Percentiles rank a stretch among this genome's conserved stretches.
phyloP scores from a whole-genome alignment of 2,329 filamentous ascomycete genomes.

The Tolypocladium tropicale region DNA sequence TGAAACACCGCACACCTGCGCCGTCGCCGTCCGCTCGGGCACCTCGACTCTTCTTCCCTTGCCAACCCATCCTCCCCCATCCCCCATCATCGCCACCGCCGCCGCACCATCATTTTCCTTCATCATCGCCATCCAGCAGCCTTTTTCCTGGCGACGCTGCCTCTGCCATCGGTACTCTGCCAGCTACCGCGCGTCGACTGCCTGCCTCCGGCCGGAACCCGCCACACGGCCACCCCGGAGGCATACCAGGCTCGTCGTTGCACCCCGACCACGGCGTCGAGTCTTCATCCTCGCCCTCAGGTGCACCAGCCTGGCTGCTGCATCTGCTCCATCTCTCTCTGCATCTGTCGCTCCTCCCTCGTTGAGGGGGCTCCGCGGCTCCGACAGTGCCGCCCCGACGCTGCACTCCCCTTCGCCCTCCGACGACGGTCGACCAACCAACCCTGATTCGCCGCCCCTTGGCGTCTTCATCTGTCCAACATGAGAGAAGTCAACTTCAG shows the following conservation, averaged over 20 bases:
- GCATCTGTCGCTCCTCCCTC: neutral
- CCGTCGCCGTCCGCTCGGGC: slow-evolving; percentile 5
- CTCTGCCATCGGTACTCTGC: neutral
- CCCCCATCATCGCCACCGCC: neutral
- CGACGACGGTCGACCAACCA: neutral
- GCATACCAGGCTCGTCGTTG: neutral
- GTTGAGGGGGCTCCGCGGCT: neutral
- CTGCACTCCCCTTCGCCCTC: neutral
- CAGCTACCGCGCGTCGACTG: neutral
- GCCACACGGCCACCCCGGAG: slow-evolving; percentile 5
- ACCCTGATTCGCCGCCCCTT: neutral
- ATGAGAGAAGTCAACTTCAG: slow-evolving; percentile 99
- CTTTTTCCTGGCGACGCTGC: neutral
- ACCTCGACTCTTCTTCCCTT: slow-evolving; percentile 6
- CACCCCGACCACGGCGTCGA: neutral
- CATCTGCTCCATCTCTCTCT: neutral
- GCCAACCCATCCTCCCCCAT: slow-evolving; percentile 3
- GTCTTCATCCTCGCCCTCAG: neutral
- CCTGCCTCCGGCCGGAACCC: slow-evolving; percentile 4
- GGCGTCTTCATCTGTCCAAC: slow-evolving; percentile 30
- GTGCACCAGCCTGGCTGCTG: neutral
- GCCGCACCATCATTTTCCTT: neutral
- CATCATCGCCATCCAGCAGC: slow-evolving; percentile 4
- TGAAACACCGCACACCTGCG: slow-evolving; percentile 11
- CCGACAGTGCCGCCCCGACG: neutral